Base-by-base conservation (phyloP, 306 rosid species). In the Fragaria ananassa region DNA sequence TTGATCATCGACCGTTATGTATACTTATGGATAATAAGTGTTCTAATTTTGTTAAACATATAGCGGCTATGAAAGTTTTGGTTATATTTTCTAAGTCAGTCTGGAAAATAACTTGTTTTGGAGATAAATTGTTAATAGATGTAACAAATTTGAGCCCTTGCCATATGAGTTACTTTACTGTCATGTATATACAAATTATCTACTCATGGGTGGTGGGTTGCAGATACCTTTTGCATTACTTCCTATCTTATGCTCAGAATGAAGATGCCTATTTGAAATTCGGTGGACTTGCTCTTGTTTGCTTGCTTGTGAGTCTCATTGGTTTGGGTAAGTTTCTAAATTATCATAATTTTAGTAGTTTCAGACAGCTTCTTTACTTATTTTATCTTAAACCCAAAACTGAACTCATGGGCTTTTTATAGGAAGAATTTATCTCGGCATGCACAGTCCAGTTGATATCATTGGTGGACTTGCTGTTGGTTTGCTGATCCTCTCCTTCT, bases 351-450 rank as follows among this genome's bases (percentile, higher is more conserved):
- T 71, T 46, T 62, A 64, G 31, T 34, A 46, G 61, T 72, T 62
- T 19, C 67, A n/a, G 10, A 69, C 50, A 46, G 49, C 60, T 79
- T 68, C 73, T 54, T 70, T 61, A n/a, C 1, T 58, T 65, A 70
- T 44, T 85, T 81, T 74, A 13, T 34, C 29, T 45, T 70, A 66
- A 71, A 42, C 42, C 66, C 71, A 72, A 70, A 83, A 70, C 53
- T 76, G 18, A 72, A 61, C 31, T 82, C 71, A 63, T 76, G 66
- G 80, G 63, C 71, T 70, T 71, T 62, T 84, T 85, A 83, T 51
- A 96, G 98, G 96, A 80, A 96, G 99, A 91, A 85, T 96, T 72
- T 92, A 92, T 84, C 98, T 96, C 19, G 99, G 99, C 66, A 92
- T 96, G 99, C 99, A 96, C 89, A 96, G 98, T 75, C 54, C 90